These are phyloP conservation scores for Miamiensis avidus DNA, from an alignment of 169 alveolate species.

Conservation along the genomic window DNA sequence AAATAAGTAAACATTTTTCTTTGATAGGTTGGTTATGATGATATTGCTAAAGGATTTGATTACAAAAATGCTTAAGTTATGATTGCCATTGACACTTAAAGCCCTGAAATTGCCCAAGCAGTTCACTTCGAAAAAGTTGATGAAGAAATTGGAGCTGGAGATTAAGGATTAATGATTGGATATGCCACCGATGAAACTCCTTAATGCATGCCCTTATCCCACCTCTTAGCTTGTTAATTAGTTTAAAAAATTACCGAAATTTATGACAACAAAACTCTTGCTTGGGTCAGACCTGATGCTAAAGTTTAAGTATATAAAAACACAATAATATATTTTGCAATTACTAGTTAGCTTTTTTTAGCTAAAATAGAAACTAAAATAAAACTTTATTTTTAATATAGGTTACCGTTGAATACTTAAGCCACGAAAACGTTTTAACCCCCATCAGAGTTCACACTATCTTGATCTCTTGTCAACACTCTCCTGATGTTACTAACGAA, in stretches of 20 bases:
- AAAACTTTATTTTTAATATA: no score
- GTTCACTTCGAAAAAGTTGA: conserved; percentile 93
- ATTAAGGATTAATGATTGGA: conserved; percentile 99
- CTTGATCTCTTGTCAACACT: conserved; percentile 78
- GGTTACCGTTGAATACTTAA: conserved; percentile 88
- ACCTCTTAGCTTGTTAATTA: conserved; percentile 93
- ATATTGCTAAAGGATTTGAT: conserved; percentile 91
- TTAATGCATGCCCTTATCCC: conserved; percentile 98
- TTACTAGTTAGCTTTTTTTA: no score
- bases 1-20: neutral
- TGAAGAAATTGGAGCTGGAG: conserved; percentile 98
- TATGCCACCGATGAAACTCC: conserved; percentile 99
- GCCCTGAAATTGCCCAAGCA: conserved; percentile 96
- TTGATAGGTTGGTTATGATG: conserved; percentile 75
- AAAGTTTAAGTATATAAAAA: no score
- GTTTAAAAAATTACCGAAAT: conserved; percentile 94
- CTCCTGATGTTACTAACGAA: conserved; percentile 70
- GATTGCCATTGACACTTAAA: conserved; percentile 93
- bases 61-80: conserved; percentile 94
- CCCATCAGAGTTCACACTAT: conserved; percentile 78
- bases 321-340: no score
- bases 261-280: conserved; percentile 88
- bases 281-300: conserved; percentile 99
- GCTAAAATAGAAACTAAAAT: no score
- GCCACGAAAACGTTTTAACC: conserved; percentile 57